Evolutionary conservation across 768 basidiomycete genomes (phyloP), one percentile per base, ranked within the genome.

Genomic region (Mycena alexandri): DNA sequence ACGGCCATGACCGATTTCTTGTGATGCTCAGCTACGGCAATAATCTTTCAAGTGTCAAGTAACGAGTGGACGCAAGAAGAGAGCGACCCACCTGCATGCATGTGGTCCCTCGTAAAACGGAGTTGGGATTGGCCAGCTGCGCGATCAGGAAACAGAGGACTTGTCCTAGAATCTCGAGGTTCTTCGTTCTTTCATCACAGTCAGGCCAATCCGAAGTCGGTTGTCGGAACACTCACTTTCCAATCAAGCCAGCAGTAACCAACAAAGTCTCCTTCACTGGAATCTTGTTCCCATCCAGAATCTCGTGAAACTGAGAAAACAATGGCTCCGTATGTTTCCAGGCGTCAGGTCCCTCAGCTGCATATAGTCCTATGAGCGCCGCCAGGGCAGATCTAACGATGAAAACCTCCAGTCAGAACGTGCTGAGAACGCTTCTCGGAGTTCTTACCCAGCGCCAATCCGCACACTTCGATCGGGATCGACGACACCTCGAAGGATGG

Each of bases 31-130:
- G 89, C 84, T 19, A 93, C 73, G 0, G 82, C 81, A 16, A 85
- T 75, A 25, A 95, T 82, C 93, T 95, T 46, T 60, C 12, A 7
- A 48, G 57, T 25, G 59, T 46, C 48, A 60, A 41, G 41, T 71
- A 24, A 71, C 58, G 9, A 22, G n/a, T n/a, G 46, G 60, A 44
- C 8, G 36, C 24, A 51, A 14, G 24, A 58, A 43, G 42, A 34
- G 43, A 33, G 54, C 11, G 10, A 2, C 83, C 69, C 71, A 89
- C 93, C 80, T 94, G 91, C 74, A 85, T 84, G 69, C 85, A 86
- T 0, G 92, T 92, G 17, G 84, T 82, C 24, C 90, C 91, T 76
- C 87, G 91, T 34, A 96, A 71, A 7, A 92, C 84, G 3, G 89
- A 87, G 69, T 93, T 95, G 38, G 81, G 76, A 65, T 89, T 84